These are phyloP conservation scores for Allium fistulosum DNA, from an alignment of 106 monocot genomes.

Conservation along the genomic window DNA sequence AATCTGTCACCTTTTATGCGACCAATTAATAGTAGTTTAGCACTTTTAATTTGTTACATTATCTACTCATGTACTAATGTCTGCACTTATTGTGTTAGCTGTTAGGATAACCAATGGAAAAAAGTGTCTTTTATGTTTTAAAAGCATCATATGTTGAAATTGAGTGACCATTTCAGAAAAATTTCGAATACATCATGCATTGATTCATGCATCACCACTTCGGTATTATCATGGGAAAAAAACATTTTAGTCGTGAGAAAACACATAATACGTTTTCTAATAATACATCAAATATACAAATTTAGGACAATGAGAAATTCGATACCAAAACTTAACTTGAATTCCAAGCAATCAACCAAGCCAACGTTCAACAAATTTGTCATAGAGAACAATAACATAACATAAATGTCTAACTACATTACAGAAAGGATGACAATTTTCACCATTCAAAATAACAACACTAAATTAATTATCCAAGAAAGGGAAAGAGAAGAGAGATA, in stretches of 20 bases:
- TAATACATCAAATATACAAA: conserved; percentile 3
- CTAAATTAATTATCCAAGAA: background rate
- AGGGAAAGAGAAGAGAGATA: background rate
- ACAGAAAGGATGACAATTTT: conserved; percentile 4
- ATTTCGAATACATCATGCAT: background rate
- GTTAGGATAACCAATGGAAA: background rate
- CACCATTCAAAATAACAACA: background rate
- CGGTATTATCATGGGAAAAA: background rate
- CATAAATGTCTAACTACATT: background rate
- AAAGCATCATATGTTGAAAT: background rate
- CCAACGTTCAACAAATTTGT: background rate
- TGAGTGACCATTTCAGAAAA: background rate
- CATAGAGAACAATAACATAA: conserved; percentile 1
- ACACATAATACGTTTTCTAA: background rate
- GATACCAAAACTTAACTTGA: conserved; percentile 8
- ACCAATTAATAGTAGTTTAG: background rate
- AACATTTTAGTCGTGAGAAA: background rate
- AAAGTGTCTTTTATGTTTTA: background rate
- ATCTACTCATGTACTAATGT: background rate
- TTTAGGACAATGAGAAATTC: background rate
- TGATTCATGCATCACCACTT: background rate
- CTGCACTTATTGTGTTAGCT: no score
- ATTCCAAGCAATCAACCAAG: conserved; percentile 11
- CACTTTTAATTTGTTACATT: background rate
- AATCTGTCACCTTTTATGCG: background rate